A percentile compares a stretch with the other conserved stretches of the same genome.
phyloP scores from a whole-genome alignment of 768 basidiomycete species.

The Suillus decipiens region DNA sequence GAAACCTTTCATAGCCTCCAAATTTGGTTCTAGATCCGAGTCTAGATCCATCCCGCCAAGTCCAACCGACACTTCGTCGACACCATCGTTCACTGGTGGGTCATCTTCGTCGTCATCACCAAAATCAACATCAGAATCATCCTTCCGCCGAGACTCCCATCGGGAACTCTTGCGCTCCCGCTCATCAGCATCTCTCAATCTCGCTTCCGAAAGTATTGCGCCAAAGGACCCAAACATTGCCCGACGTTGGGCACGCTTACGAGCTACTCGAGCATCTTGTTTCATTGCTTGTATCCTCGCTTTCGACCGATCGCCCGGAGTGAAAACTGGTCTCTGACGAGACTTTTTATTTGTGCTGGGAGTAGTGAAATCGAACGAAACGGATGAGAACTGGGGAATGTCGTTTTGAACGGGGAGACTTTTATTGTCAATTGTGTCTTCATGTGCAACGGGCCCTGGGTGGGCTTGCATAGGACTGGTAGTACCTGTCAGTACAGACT shows the following conservation, averaged over 20 bases:
- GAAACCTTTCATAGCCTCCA: conserved; percentile 55
- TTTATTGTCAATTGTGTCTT: background rate
- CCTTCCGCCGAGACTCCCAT: conserved; percentile 54
- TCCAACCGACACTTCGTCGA: conserved; percentile 30
- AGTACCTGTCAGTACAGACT: conserved; percentile 29
- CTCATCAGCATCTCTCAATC: conserved; percentile 38
- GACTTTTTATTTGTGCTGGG: conserved; percentile 18
- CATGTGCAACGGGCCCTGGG: background rate
- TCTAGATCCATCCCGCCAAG: conserved; percentile 67
- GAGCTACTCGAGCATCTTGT: conserved; percentile 14
- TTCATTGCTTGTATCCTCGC: conserved; percentile 27
- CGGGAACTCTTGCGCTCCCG: conserved; percentile 38
- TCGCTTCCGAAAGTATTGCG: conserved; percentile 55
- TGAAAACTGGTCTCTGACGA: conserved; percentile 35
- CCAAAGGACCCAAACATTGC: conserved; percentile 50
- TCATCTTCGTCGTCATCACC: conserved; percentile 45
- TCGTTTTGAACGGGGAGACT: conserved; percentile 2
- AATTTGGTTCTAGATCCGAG: conserved; percentile 48
- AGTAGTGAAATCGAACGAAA: conserved; percentile 21
- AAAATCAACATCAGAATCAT: conserved; percentile 73
- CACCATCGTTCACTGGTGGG: conserved; percentile 24
- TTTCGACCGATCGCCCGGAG: conserved; percentile 24
- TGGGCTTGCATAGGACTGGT: conserved; percentile 11
- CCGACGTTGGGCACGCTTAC: conserved; percentile 26
- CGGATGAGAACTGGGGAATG: conserved; percentile 30